phyloP scores from a whole-genome alignment of 805 yeast genomes.

The Scheffersomyces spartinae region DNA sequence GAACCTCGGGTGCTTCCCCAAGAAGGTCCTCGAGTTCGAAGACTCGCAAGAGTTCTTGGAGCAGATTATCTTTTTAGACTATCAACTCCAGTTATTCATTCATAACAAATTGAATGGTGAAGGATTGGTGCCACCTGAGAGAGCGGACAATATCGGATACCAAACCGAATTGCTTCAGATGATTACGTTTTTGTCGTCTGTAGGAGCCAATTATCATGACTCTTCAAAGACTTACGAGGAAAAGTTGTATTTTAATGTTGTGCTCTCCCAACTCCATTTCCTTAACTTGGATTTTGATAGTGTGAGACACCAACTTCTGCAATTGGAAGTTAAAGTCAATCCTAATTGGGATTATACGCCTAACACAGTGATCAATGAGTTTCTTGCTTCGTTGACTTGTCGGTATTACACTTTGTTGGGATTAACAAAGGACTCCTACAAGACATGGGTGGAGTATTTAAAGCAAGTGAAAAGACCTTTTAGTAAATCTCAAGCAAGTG shows the following conservation, averaged over 20 bases:
- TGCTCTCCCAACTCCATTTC: constrained; percentile 24
- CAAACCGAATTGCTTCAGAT: constrained; percentile 16
- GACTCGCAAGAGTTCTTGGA: constrained; percentile 21
- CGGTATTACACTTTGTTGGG: constrained; percentile 24
- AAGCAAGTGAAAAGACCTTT: constrained; percentile 10
- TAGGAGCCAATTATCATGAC: constrained; percentile 15
- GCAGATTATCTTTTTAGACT: constrained; percentile 24
- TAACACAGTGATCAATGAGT: constrained; percentile 7
- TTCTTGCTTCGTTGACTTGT: constrained; percentile 19
- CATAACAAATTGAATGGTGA: constrained; percentile 16
- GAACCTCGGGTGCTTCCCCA: constrained; percentile 27
- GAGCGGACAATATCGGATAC: constrained; percentile 3
- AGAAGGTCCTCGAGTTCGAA: constrained; percentile 18
- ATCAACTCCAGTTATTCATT: constrained; percentile 22
- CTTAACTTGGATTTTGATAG: constrained; percentile 13
- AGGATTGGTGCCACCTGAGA: constrained; percentile 9
- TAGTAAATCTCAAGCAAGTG: constrained; percentile 19
- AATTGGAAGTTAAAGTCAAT: constrained; percentile 2
- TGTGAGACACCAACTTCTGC: too few relatives aligned
- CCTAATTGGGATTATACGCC: neutral
- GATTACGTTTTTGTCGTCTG: constrained; percentile 13
- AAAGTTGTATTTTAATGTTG: constrained; percentile 17
- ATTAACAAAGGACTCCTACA: constrained; percentile 7
- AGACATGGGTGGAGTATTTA: constrained; percentile 21
- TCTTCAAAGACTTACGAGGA: constrained; percentile 16